These are phyloP conservation scores for Neurospora crassa DNA, from an alignment of 2,329 filamentous ascomycete genomes.

Conservation along the genomic window DNA sequence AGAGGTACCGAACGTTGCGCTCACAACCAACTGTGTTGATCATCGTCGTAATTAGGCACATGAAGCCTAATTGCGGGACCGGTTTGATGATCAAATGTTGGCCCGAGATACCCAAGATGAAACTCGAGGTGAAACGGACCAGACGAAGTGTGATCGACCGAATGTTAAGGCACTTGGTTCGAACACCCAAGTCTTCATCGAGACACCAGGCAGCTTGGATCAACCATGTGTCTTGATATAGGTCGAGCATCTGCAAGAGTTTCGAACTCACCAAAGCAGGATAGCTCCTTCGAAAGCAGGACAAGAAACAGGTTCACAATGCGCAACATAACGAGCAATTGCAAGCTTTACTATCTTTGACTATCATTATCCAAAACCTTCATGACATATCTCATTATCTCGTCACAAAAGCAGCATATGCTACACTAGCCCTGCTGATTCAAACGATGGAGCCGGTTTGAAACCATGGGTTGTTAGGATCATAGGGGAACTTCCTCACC, in stretches of 20 bases:
- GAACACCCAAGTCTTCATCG: too few species aligned
- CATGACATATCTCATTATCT: neutral
- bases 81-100: too few species aligned
- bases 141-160: too few species aligned
- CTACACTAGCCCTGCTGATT: neutral
- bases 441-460: slow-evolving; percentile 26
- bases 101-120: too few species aligned
- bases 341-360: neutral
- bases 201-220: neutral
- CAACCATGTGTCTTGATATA: neutral
- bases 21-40: too few species aligned
- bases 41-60: too few species aligned
- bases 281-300: neutral
- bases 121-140: too few species aligned
- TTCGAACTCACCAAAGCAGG: neutral
- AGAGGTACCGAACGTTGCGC: too few species aligned
- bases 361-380: neutral
- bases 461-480: slow-evolving; percentile 25
- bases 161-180: too few species aligned
- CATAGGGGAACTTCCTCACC: slow-evolving; percentile 28
- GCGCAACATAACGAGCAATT: neutral
- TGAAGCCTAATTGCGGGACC: too few species aligned
- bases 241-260: neutral
- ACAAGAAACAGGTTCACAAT: neutral
- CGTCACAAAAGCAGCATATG: neutral